phyloP scores from a whole-genome alignment of 768 basidiomycete species.

The Trametes meyenii region DNA sequence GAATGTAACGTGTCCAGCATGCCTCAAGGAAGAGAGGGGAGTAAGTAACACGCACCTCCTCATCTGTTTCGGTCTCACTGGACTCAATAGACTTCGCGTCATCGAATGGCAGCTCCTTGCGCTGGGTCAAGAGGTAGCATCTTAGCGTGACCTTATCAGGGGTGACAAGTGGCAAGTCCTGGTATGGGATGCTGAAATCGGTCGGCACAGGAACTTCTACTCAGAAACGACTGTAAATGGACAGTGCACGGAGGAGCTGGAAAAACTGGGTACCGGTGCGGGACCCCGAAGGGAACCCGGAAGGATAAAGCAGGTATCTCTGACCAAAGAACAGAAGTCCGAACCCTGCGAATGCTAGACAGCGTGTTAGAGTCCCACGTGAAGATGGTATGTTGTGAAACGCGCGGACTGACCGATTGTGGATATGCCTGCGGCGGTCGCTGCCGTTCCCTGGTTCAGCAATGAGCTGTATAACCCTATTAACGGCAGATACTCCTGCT shows the following conservation, averaged over 20 bases:
- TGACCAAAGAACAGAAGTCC: conserved; percentile 62
- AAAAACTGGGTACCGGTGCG: conserved; percentile 57
- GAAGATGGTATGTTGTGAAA: neutral
- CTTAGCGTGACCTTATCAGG: conserved; percentile 71
- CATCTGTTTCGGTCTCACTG: conserved; percentile 62
- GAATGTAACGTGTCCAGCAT: neutral
- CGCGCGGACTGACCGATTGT: conserved; percentile 37
- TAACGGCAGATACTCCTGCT: conserved; percentile 1
- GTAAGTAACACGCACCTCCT: conserved; percentile 51
- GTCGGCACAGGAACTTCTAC: conserved; percentile 73
- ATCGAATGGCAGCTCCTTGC: conserved; percentile 44
- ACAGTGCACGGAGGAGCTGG: neutral
- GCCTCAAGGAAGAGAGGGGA: neutral
- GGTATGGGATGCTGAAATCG: conserved; percentile 72
- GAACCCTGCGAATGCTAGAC: conserved; percentile 11
- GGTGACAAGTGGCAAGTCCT: conserved; percentile 72
- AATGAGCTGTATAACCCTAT: conserved; percentile 1
- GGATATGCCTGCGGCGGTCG: conserved; percentile 40
- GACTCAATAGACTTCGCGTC: conserved; percentile 36
- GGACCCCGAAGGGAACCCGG: conserved; percentile 79
- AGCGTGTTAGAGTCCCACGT: neutral
- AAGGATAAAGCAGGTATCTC: conserved; percentile 88
- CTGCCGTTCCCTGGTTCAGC: conserved; percentile 36
- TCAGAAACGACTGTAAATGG: neutral
- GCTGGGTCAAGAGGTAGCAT: conserved; percentile 77